Conservation (phyloP, 2,329 filamentous ascomycete genomes). For the Ophiostoma tasmaniense region DNA sequence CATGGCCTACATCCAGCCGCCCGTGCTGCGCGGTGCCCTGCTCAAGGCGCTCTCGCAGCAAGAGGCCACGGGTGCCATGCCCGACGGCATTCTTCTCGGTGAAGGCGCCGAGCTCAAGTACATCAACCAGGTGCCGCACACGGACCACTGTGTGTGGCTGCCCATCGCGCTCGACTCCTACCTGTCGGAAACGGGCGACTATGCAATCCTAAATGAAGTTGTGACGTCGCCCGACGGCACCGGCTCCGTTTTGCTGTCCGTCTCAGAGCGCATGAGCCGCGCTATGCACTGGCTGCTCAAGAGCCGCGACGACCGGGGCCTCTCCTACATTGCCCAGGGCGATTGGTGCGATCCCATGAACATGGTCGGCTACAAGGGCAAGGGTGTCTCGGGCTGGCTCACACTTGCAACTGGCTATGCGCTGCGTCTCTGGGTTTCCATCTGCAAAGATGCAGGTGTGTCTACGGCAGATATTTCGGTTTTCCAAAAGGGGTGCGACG, state of each 20-base stretch:
- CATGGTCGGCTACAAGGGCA: conserved; percentile 52
- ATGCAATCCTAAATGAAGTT: neutral
- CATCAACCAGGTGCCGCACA: conserved; percentile 53
- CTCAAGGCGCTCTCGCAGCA: conserved; percentile 44
- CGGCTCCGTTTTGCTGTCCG: conserved; percentile 30
- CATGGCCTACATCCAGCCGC: conserved; percentile 48
- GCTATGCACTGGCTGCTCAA: conserved; percentile 49
- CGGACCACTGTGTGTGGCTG: conserved; percentile 52
- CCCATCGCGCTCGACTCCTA: conserved; percentile 47
- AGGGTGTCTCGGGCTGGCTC: conserved; percentile 50
- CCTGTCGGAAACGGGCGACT: conserved; percentile 47
- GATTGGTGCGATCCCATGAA: conserved; percentile 56
- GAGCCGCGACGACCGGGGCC: conserved; percentile 42
- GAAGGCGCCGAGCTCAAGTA: conserved; percentile 51
- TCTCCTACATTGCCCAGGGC: conserved; percentile 50
- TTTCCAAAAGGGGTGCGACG: conserved; percentile 22
- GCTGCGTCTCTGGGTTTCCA: conserved; percentile 43
- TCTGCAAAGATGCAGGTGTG: conserved; percentile 35
- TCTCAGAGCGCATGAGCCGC: conserved; percentile 46
- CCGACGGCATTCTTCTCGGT: conserved; percentile 46
- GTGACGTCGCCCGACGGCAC: conserved; percentile 25
- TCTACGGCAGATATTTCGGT: neutral
- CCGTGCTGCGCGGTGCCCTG: conserved; percentile 40
- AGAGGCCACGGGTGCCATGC: conserved; percentile 47
- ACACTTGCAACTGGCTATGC: conserved; percentile 48